A percentile compares a stretch with the other conserved stretches of the same genome.
phyloP scores from a whole-genome alignment of 345 rosid genomes.

The Stellera chamaejasme region DNA sequence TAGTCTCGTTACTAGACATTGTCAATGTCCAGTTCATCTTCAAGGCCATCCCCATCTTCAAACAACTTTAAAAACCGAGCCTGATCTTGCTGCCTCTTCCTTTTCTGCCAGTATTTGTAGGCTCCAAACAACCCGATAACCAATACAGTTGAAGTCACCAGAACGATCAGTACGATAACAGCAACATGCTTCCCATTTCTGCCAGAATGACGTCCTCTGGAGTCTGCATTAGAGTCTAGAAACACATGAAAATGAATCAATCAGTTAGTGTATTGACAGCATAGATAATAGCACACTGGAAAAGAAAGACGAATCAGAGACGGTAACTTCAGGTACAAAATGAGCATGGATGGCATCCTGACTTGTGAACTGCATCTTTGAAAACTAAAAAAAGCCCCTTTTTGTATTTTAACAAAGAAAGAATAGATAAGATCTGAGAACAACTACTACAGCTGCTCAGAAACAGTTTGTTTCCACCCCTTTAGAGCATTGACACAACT shows the following conservation, averaged over 20 bases:
- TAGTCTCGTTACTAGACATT: neutral
- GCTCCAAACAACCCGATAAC: constrained; percentile 28
- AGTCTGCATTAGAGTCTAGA: constrained; percentile 29
- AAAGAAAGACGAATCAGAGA: neutral
- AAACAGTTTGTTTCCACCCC: too few species aligned
- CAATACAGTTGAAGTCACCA: constrained; percentile 26
- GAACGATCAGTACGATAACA: constrained; percentile 32
- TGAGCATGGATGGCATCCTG: too few species aligned
- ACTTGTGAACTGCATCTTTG: too few species aligned
- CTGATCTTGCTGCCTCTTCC: constrained; percentile 76
- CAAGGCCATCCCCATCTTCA: constrained; percentile 83
- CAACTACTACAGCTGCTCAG: too few species aligned
- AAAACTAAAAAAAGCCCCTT: too few species aligned
- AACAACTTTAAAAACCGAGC: constrained; percentile 81
- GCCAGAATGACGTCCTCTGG: constrained; percentile 14
- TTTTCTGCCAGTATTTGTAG: constrained; percentile 59
- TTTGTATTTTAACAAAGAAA: too few species aligned
- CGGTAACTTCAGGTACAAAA: neutral
- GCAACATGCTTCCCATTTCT: constrained; percentile 33
- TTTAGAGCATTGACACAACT: too few species aligned
- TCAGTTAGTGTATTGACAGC: too few species aligned
- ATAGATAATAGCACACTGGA: neutral
- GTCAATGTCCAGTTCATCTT: constrained; percentile 71
- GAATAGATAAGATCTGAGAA: too few species aligned
- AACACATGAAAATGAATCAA: neutral